These are phyloP conservation scores for Pseudonectria buxi DNA, from an alignment of 2,329 filamentous ascomycete genomes.

Conservation along the genomic window DNA sequence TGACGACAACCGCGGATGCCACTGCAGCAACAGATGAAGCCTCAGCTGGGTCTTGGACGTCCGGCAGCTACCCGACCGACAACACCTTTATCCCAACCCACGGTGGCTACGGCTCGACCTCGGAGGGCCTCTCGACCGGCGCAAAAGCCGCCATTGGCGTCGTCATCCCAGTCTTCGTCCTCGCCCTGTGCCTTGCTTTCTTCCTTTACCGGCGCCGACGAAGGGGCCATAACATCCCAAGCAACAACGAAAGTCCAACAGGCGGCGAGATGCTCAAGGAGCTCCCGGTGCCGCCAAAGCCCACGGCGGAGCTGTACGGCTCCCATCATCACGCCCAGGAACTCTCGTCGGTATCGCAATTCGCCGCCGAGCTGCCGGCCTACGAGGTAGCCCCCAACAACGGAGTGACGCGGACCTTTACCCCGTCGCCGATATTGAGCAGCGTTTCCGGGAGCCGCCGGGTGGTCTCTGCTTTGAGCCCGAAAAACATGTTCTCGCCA, in stretches of 20 bases:
- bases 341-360: too few species aligned
- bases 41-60: constrained; percentile 1
- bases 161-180: constrained; percentile 21
- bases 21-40: constrained; percentile 1
- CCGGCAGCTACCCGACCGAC: neutral
- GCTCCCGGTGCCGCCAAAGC: constrained; percentile 2
- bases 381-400: too few species aligned
- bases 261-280: constrained; percentile 5
- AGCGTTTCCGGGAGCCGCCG: too few species aligned
- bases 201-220: constrained; percentile 26
- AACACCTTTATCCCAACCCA: neutral
- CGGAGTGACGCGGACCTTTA: too few species aligned
- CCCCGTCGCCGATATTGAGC: too few species aligned
- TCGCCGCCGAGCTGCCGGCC: too few species aligned
- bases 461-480: too few species aligned
- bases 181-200: constrained; percentile 17
- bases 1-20: constrained; percentile 6
- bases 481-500: too few species aligned
- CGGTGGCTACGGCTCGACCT: neutral
- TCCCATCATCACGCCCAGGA: too few species aligned
- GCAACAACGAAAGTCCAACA: neutral
- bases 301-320: too few species aligned
- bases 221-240: constrained; percentile 3
- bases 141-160: constrained; percentile 25
- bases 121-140: constrained; percentile 14